Evolutionary conservation across 2,329 filamentous ascomycete species (phyloP), one percentile per base, ranked within the genome.

Genomic region (Metarhizium anisopliae): DNA sequence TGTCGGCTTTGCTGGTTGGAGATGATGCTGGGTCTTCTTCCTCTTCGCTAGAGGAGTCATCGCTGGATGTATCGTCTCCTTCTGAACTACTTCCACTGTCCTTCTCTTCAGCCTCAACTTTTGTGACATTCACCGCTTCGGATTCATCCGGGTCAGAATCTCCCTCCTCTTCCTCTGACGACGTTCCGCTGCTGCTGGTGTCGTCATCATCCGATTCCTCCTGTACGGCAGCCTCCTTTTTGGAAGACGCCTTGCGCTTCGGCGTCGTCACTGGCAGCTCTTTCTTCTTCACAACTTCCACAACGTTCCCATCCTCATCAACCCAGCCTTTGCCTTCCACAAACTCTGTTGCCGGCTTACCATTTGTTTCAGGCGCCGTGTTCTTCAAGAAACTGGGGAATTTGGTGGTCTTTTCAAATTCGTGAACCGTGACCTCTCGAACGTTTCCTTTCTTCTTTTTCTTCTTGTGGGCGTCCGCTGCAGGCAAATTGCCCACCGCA

Each of bases 251-350:
- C 59, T 60, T 68, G 14, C 30, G 36, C 35, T 55, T 55, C 45
- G 58, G 62, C 51, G 43, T 56, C 25, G 56, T 54, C 45, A 60
- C 60, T 18, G 56, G 57, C 13, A 47, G 59, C 54, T 61, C 59
- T 58, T 70, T 77, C 36, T 64, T 67, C 59, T 73, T 77, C 40
- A 75, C 75, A 8, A 70, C 71, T 68, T 95, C 89, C 2, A 95
- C 81, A 1, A 96, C 74, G 55, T 85, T 83, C 6, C 92, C 92
- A 16, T 86, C 76, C 59, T 84, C 82, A 63, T 96, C 87, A 0
- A 96, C 80, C 93, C 94, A 97, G 1, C 93, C 93, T 64, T 88
- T 86, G 25, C 87, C 91, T 54, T 96, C 87, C 45, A 94, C 81
- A 67, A 86, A 96, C 55, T 86, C 84, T 2, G 72, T 71, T 1